Evolutionary conservation across 2,329 filamentous ascomycete genomes (phyloP), one percentile per base, ranked within the genome.

Genomic region (Microthyrium microscopicum): DNA sequence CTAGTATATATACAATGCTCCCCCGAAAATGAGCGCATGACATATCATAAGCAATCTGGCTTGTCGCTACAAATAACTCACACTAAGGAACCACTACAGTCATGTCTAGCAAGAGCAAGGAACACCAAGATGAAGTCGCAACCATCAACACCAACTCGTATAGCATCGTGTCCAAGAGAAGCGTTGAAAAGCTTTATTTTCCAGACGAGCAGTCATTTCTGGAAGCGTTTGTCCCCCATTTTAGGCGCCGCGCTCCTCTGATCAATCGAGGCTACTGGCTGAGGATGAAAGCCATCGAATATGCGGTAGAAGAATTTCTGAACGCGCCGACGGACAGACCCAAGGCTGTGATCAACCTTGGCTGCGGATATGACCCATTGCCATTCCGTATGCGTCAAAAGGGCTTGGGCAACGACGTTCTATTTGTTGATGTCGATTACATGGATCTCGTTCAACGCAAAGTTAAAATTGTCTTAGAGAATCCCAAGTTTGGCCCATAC

Each of bases 201-300:
- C 66, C 77, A 12, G 46, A 71, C 40, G 73, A 91, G 46, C 70
- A 78, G 19, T 79, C 91, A 51, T 92, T 81, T 59, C 87, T 89
- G 44, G 76, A 79, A 29, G 77, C 82, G 49, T 94, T 94, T 53
- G 82, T 92, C 21, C 75, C 70, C 43, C 91, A 85, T 51, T 78
- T 79, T 43, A 75, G 83, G 53, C 66, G 83, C 39, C 67, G 85
- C 30, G 75, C 82, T n/a, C 84, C 87, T 1, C 62, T 93, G 33
- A 89, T 93, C 48, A 93, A 93, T 52, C 70, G 85, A 29, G 82
- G 83, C 31, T 93, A 92, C 48, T 83, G 82, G 70, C 59, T 94
- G 24, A 73, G 84, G 20, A 77, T 93, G 61, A 76, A 78, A 49
- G 77, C 80, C 12, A 74, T 94, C 38, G 35, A 37, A 26, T 15